Conservation (phyloP, 345 rosid genomes). For the Eucalyptus fibrosa region DNA sequence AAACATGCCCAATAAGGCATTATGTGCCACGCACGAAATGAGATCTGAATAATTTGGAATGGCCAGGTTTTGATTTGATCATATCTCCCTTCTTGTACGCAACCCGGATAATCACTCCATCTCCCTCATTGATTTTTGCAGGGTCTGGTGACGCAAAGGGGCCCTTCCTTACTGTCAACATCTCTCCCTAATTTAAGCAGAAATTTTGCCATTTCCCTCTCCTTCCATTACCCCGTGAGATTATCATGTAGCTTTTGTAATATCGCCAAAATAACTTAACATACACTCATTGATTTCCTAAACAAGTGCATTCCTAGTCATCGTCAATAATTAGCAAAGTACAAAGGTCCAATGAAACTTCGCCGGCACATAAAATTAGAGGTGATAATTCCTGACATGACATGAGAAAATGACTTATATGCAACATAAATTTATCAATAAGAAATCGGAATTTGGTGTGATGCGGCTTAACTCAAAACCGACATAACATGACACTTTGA, state of each 20-base stretch:
- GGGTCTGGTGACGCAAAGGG: neutral
- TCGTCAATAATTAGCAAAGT: neutral
- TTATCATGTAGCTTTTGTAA: neutral
- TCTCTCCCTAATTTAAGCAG: neutral
- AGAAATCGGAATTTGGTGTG: fast-evolving
- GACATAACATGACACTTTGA: neutral
- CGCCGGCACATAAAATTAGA: neutral
- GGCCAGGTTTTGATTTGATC: neutral
- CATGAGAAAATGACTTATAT: neutral
- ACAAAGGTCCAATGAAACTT: fast-evolving
- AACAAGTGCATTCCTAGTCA: neutral
- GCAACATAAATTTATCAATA: neutral
- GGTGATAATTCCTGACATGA: neutral
- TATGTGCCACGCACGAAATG: too few species aligned
- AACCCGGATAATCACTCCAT: neutral
- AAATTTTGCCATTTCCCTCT: neutral
- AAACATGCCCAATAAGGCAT: too few species aligned
- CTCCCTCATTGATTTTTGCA: neutral
- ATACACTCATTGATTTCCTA: neutral
- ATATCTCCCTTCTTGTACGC: neutral
- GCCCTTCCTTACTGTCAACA: neutral
- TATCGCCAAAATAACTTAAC: neutral
- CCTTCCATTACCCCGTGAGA: neutral
- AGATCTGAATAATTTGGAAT: neutral
- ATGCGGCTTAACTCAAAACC: neutral